These are phyloP conservation scores for Plasmodium chabaudi DNA, from an alignment of 169 alveolate genomes.

Conservation along the genomic window DNA sequence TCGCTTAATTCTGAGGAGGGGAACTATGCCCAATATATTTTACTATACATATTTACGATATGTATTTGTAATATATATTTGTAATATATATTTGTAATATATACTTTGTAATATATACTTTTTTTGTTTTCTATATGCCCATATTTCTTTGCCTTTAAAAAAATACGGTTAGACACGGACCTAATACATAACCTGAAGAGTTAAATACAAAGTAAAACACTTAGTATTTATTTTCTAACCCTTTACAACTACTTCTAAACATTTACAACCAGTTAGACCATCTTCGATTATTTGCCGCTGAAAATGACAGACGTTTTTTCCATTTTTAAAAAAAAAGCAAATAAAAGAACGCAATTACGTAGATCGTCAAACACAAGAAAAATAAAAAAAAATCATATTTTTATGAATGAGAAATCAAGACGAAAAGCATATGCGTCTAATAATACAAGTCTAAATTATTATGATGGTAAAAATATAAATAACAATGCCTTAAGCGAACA, in stretches of 20 bases:
- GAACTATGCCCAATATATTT: not conserved
- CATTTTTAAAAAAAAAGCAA: slow-evolving; percentile 51
- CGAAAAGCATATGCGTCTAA: slow-evolving; percentile 53
- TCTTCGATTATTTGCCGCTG: slow-evolving; percentile 1
- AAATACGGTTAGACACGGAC: too few relatives aligned
- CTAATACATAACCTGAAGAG: too few relatives aligned
- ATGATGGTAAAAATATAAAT: not conserved
- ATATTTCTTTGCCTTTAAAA: too few relatives aligned
- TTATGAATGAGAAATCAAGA: slow-evolving; percentile 61
- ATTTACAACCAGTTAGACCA: too few relatives aligned
- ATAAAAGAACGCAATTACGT: slow-evolving; percentile 36
- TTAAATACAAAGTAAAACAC: not conserved
- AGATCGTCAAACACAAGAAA: slow-evolving; percentile 24
- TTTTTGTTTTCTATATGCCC: too few relatives aligned
- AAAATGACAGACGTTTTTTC: slow-evolving; percentile 77
- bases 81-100: too few relatives aligned
- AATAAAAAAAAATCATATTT: slow-evolving; percentile 9
- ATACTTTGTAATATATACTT: too few relatives aligned
- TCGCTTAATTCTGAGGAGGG: not conserved
- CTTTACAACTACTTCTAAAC: too few relatives aligned
- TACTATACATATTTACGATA: too few relatives aligned
- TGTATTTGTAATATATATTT: too few relatives aligned
- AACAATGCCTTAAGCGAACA: not conserved
- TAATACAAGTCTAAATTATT: not conserved
- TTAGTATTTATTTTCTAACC: too few relatives aligned